Evolutionary conservation across 2,329 filamentous ascomycete genomes (phyloP), one percentile per base, ranked within the genome.

Genomic region (Cryphonectria parasitica): DNA sequence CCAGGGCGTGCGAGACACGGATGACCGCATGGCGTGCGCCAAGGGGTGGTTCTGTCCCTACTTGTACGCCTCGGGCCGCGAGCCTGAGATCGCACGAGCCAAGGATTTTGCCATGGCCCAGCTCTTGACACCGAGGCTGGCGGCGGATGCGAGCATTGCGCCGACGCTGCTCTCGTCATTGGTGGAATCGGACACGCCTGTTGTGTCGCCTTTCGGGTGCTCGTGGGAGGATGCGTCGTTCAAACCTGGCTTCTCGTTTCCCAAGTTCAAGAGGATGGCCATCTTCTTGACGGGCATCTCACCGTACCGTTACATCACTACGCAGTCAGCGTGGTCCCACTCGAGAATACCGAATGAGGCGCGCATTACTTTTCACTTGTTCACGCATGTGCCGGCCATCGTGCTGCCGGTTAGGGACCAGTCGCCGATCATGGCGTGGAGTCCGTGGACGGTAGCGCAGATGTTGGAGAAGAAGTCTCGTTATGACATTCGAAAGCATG

Each of bases 41-140:
- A 74, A 72, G 66, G 73, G 72, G 6, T 74, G 73, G 73, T 74
- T 74, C 52, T 74, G 73, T 41, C 73, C 73, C 1, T 74, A 74
- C 17, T 39, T 74, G 66, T 74, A 74, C 31, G 69, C 70, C 39
- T 70, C 67, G 17, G 72, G 72, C 56, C 68, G 73, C 13, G 73
- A 70, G 36, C 68, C 72, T 3, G 67, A 73, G 72, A 66, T 74
- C 22, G 54, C 73, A 39, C 66, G 73, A 22, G 67, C 54, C 25
- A 74, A 72, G 58, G 73, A 74, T 39, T 74, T 74, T 31, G 58
- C 71, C n/a, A 69, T 74, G 65, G 73, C 65, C 15, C 71, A 71
- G 62, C 39, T 74, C 19, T 28, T 74, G 67, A 66, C 69, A 13
- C 73, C 73, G 17, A 58, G 73, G 8, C 45, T 74, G 39, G 73